These are phyloP conservation scores for Nannochloris sp. DNA, from an alignment of 139 green algal species.

Conservation along the genomic window DNA sequence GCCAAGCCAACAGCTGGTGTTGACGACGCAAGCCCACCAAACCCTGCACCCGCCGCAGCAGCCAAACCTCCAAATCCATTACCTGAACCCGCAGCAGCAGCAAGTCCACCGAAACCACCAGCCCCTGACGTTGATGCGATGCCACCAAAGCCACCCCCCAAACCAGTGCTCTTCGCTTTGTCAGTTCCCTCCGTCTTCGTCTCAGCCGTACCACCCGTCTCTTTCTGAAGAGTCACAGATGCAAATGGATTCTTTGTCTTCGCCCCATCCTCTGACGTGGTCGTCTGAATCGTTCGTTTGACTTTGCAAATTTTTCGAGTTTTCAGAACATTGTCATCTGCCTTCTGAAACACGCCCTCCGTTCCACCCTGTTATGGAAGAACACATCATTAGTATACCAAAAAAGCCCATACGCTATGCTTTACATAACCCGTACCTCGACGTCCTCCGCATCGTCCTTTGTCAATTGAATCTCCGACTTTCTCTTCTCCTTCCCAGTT, in stretches of 20 bases:
- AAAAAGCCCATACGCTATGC: not conserved
- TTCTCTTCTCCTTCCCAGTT: constrained; percentile 43
- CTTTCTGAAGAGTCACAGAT: constrained; percentile 2
- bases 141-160: not conserved
- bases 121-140: not conserved
- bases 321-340: constrained; percentile 43
- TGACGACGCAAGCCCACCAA: not conserved
- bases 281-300: constrained; percentile 4
- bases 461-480: constrained; percentile 42
- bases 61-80: constrained; percentile 15
- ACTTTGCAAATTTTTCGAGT: constrained; percentile 42
- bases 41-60: not conserved
- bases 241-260: constrained; percentile 27
- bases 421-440: not conserved
- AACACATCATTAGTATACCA: not conserved
- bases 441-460: constrained; percentile 39
- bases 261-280: not conserved
- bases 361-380: constrained; percentile 6
- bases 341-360: constrained; percentile 38
- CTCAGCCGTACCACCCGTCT: not conserved
- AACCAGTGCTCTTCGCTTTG: not conserved
- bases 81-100: not conserved
- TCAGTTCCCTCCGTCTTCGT: not conserved
- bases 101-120: constrained; percentile 2
- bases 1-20: constrained; percentile 3